Percentiles rank a stretch among this genome's conserved stretches.
These are phyloP conservation scores for Colletotrichum tabaci DNA, from an alignment of 2,329 filamentous ascomycete species.

Conservation along the genomic window DNA sequence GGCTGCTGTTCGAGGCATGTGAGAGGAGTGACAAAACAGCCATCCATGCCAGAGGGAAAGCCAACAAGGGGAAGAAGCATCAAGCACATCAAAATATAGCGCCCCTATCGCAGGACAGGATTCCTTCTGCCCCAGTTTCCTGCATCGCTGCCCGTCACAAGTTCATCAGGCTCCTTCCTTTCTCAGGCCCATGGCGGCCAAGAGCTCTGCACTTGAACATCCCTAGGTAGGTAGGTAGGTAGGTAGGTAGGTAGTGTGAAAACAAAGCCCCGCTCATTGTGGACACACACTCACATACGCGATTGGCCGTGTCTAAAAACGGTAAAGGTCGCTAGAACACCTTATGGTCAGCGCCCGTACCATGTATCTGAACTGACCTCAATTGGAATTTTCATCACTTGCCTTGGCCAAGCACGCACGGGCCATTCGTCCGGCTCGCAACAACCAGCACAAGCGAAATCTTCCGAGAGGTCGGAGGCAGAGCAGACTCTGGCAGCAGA, in stretches of 20 bases:
- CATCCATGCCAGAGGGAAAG: too few species aligned
- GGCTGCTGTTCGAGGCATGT: background rate
- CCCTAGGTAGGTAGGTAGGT: too few species aligned
- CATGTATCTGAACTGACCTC: background rate
- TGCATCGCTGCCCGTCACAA: background rate
- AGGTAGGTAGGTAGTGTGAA: background rate
- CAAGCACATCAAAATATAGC: background rate
- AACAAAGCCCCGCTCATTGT: background rate
- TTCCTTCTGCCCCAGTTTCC: conserved; percentile 1
- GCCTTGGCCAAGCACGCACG: conserved; percentile 28
- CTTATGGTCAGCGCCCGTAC: too few species aligned
- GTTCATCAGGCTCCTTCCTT: background rate
- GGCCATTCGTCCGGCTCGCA: conserved; percentile 42
- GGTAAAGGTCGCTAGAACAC: conserved; percentile 2
- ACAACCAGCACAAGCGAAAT: conserved; percentile 54
- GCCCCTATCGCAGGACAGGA: background rate
- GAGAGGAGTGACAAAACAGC: background rate
- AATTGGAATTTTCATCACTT: conserved; percentile 25
- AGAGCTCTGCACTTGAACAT: background rate
- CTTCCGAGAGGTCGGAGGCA: conserved; percentile 56
- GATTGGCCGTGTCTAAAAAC: conserved; percentile 25
- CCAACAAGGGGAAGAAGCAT: background rate
- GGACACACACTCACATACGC: background rate
- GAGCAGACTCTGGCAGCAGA: conserved; percentile 39
- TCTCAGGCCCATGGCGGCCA: background rate